Evolutionary conservation across 2,329 filamentous ascomycete species (phyloP), one percentile per base, ranked within the genome.

Genomic region (Calycina marina): DNA sequence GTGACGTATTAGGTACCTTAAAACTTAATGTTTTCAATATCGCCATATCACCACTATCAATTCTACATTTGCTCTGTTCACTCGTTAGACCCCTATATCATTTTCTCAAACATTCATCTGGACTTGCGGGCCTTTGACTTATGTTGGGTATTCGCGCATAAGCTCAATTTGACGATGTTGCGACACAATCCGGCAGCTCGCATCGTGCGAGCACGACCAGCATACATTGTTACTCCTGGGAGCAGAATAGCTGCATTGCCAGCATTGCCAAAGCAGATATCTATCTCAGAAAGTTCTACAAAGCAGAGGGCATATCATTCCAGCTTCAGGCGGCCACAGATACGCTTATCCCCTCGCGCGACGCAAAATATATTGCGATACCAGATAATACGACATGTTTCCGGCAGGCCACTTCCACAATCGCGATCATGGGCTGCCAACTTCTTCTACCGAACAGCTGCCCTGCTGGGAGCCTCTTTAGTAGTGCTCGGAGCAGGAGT

Each of bases 381-480:
- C 27, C 40, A 40, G 26, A 39, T 26, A 18, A 28, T 35, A 24
- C 44, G 49, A 35, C 43, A 31, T 18, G 40, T 72, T 12, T 73
- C 69, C 0, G 68, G 68, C 14, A 63, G 58, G 44, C 62, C 67
- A 11, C 55, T 68, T 3, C 63, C 63, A 5, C 62, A 68, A 42
- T 44, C 53, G 30, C 56, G 57, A 28, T 70, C 65, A 11, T 54
- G 56, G 39, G 30, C 65, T 3, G 50, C 69, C 35, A 69, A 67
- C 48, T 73, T 80, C 47, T 54, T 72, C 28, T 83, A 81, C 52
- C 70, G 79, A 44, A 64, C 70, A 18, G 77, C 85, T 18, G 73
- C 79, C 3, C 70, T 69, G 47, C 56, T 83, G 14, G 90, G 90
- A 24, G 74, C 81, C 37, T 80, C 88, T 30, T 66, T 90, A 22